Percentiles rank a stretch among this genome's conserved stretches.
These are phyloP conservation scores for Chimonanthus praecox DNA, from an alignment of 164 flowering plant species.

Conservation along the genomic window DNA sequence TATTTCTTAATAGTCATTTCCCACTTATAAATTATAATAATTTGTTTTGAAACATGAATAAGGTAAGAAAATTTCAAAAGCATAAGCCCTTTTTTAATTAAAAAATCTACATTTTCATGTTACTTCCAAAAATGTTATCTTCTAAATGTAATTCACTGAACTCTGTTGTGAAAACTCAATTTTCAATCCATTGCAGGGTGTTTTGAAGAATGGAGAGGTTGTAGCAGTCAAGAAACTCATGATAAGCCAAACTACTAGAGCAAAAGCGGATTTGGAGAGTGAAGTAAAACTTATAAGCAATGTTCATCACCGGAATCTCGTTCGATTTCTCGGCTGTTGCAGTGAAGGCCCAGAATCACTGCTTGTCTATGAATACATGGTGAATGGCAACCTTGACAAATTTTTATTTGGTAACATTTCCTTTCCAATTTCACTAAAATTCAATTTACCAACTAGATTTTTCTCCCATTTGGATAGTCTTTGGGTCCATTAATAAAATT, in stretches of 20 bases:
- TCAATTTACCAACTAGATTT: too few relatives aligned
- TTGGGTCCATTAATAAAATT: too few relatives aligned
- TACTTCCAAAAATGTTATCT: too few relatives aligned
- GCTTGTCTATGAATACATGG: conserved; percentile 53
- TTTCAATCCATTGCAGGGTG: background rate
- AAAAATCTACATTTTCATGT: too few relatives aligned
- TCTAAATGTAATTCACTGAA: background rate
- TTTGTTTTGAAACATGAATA: background rate
- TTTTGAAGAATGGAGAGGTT: background rate
- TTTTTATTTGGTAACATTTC: conserved; percentile 40
- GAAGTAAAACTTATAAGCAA: conserved; percentile 63
- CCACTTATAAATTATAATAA: background rate
- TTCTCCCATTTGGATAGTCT: too few relatives aligned
- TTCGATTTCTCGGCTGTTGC: conserved; percentile 54
- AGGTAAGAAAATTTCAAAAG: background rate
- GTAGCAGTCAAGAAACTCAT: background rate
- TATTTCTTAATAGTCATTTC: background rate
- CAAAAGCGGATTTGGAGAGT: conserved; percentile 33
- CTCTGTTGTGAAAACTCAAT: background rate
- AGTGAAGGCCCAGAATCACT: conserved; percentile 42
- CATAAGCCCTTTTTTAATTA: too few relatives aligned
- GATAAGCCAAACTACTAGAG: background rate
- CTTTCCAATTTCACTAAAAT: background rate
- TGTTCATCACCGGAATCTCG: conserved; percentile 52
- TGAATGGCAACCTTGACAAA: conserved; percentile 49